Base-by-base conservation (phyloP, 805 yeast genomes). In the Spathaspora passalidarum region DNA sequence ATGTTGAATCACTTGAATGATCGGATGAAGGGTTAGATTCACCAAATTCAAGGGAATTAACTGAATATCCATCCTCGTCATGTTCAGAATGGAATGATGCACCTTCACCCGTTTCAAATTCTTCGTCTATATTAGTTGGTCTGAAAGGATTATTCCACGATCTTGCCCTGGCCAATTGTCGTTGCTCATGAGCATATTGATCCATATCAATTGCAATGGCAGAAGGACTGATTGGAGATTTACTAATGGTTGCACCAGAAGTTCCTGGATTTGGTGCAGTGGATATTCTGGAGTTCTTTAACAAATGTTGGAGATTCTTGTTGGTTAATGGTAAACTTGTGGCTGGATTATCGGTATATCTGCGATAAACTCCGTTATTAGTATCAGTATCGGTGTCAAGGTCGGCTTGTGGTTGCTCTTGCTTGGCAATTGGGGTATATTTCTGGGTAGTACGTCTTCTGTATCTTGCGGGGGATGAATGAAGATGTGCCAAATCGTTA, bases 1-100 rank as follows among this genome's bases (percentile, higher is more conserved):
- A 87, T 0, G 96, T 83, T 34, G 81, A 79, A 44, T 79, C 81
- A 32, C 83, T 75, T 34, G 80, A 69, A 48, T 86, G 72, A 41
- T 86, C 76, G 18, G 84, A 76, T 2, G 81, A 70, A 4, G 89
- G 88, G 54, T 82, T 81, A n/a, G 87, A 82, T 13, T 62, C 73
- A 11, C 78, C 77, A 53, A 72, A 73, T 48, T 69, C 75, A 44
- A 65, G 56, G 48, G 68, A 61, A 44, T 62, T 62, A 29, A 58
- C 36, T 8, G 61, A 54, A 19, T 37, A 47, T 21, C 40, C 32
- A 22, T 57, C 59, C 16, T 46, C 46, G 11, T 44, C 44, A n/a
- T 35, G 47, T 22, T 51, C 49, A 21, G 48, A 47, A 16, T 41
- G 32, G 17, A 23, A 23, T 17, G 26, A 39, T 9, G 34, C 22